A percentile compares a stretch with the other conserved stretches of the same genome.
Conservation (phyloP, 2,329 filamentous ascomycete genomes). For the Macrophomina tecta region DNA sequence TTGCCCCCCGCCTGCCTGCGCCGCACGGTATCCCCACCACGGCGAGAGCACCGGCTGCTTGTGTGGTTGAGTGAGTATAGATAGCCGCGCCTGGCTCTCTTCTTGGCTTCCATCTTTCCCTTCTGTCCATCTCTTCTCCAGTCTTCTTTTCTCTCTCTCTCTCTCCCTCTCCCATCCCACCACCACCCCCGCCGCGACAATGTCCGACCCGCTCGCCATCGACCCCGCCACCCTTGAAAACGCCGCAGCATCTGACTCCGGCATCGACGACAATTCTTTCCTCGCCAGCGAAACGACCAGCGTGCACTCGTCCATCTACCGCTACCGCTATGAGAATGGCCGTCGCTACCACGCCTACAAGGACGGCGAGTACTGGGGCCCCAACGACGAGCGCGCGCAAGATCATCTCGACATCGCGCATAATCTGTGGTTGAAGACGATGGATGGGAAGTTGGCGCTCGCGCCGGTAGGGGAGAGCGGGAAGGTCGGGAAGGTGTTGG, state of each 20-base stretch:
- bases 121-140: too few species aligned
- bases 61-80: too few species aligned
- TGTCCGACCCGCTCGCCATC: neutral
- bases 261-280: neutral
- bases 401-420: slow-evolving; percentile 54
- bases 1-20: too few species aligned
- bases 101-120: too few species aligned
- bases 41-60: neutral
- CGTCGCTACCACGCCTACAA: slow-evolving; percentile 27
- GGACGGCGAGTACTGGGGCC: slow-evolving; percentile 36
- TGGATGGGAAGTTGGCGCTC: slow-evolving; percentile 43
- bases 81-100: too few species aligned
- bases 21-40: neutral
- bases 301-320: slow-evolving; percentile 36
- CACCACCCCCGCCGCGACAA: neutral
- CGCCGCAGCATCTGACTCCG: neutral
- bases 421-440: slow-evolving; percentile 47
- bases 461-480: slow-evolving; percentile 36
- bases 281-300: slow-evolving; percentile 21
- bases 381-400: slow-evolving; percentile 51
- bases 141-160: too few species aligned
- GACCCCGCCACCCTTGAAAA: neutral
- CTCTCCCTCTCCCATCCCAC: too few species aligned
- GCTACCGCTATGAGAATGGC: slow-evolving; percentile 36
- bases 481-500: slow-evolving; percentile 28